phyloP scores from a whole-genome alignment of 768 basidiomycete genomes.

The Trametes cubensis region DNA sequence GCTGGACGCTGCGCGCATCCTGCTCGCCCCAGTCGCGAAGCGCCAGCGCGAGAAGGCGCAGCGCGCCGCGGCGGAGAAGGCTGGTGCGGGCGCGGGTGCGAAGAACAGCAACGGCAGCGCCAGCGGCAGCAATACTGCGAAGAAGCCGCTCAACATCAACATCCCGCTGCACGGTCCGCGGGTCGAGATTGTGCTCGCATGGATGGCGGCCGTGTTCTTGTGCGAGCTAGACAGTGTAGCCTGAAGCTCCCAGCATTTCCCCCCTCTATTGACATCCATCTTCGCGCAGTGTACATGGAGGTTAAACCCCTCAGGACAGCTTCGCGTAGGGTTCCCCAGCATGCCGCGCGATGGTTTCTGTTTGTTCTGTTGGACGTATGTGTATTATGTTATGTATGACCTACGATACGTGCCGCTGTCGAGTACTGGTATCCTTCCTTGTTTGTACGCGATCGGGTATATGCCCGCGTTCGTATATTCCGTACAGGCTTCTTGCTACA shows the following conservation, averaged over 20 bases:
- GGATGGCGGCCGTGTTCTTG: constrained; percentile 81
- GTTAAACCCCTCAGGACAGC: background rate
- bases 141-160: constrained; percentile 68
- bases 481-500: background rate
- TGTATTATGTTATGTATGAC: background rate
- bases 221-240: constrained; percentile 61
- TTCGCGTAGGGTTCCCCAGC: too few species aligned
- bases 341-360: too few species aligned
- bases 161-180: constrained; percentile 86
- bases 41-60: constrained; percentile 63
- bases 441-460: too few species aligned
- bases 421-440: too few species aligned
- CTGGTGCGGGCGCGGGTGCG: constrained; percentile 30
- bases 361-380: background rate
- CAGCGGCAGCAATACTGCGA: constrained; percentile 31
- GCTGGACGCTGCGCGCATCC: constrained; percentile 70
- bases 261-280: too few species aligned
- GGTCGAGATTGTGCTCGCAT: constrained; percentile 83
- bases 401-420: too few species aligned
- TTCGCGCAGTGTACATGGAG: too few species aligned
- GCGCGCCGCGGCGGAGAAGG: constrained; percentile 53
- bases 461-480: too few species aligned
- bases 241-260: background rate
- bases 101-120: constrained; percentile 26
- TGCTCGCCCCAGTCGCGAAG: constrained; percentile 70